A percentile compares a stretch with the other conserved stretches of the same genome.
These are phyloP conservation scores for Pythium sp. DNA, from an alignment of 352 stramenopile genomes.

Conservation along the genomic window DNA sequence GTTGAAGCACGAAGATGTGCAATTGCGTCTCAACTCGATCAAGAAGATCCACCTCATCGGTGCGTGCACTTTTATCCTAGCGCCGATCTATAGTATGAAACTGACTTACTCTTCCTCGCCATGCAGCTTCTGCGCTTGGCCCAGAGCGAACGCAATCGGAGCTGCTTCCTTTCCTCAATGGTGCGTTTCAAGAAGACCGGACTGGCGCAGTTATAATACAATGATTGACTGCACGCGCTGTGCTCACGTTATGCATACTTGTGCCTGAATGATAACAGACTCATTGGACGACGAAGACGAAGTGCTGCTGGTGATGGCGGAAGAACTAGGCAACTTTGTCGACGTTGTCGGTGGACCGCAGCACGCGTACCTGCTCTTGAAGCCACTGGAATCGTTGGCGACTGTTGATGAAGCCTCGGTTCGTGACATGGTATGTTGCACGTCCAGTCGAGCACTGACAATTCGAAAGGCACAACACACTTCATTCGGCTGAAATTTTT, in stretches of 20 bases:
- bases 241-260: background rate
- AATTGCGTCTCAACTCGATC: constrained; percentile 90
- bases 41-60: constrained; percentile 89
- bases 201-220: background rate
- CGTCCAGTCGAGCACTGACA: background rate
- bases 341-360: constrained; percentile 89
- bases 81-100: background rate
- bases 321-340: constrained; percentile 89
- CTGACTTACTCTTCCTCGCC: constrained; percentile 3
- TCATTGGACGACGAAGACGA: constrained; percentile 98
- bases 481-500: background rate
- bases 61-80: constrained; percentile 21
- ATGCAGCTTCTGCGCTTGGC: constrained; percentile 83
- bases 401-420: constrained; percentile 95
- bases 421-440: constrained; percentile 74
- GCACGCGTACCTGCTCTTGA: constrained; percentile 90
- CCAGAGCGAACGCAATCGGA: constrained; percentile 90
- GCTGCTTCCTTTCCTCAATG: constrained; percentile 97
- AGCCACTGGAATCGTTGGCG: constrained; percentile 92
- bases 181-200: constrained; percentile 27
- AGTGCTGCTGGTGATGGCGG: constrained; percentile 93
- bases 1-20: constrained; percentile 91
- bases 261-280: constrained; percentile 50
- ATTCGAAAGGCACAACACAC: background rate
- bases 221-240: background rate